Percentiles rank a stretch among this genome's conserved stretches.
Evolutionary conservation across 768 basidiomycete species (phyloP).

Genomic region (Calocybe gangraenosa): DNA sequence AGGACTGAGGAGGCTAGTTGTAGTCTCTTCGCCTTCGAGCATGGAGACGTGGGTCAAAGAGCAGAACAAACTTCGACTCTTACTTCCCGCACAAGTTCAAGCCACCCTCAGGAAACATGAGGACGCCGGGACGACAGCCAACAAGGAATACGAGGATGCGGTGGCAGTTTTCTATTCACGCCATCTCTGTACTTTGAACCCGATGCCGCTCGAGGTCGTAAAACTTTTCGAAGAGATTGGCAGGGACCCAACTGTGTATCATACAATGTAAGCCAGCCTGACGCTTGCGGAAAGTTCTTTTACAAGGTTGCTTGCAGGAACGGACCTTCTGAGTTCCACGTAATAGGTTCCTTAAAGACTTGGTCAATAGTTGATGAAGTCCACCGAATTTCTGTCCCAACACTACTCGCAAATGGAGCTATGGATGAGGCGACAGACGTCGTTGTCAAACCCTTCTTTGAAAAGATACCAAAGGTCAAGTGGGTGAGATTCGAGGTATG

Average conservation of each 20-base stretch:
- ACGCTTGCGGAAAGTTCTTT: too few species aligned
- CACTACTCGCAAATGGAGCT: conserved; percentile 38
- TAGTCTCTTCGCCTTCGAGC: conserved; percentile 26
- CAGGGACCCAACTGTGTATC: conserved; percentile 23
- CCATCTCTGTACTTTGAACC: conserved; percentile 21
- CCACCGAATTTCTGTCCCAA: conserved; percentile 33
- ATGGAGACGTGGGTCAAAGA: conserved; percentile 6
- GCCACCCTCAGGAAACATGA: not conserved
- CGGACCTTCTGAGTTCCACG: too few species aligned
- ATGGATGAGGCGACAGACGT: conserved; percentile 39
- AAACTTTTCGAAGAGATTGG: conserved; percentile 17
- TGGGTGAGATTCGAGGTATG: conserved; percentile 47
- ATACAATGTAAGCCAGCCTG: conserved; percentile 21
- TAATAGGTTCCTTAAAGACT: conserved; percentile 22
- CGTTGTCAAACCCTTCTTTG: conserved; percentile 33
- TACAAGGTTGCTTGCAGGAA: too few species aligned
- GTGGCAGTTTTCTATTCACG: conserved; percentile 20
- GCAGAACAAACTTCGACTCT: not conserved
- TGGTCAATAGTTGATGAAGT: conserved; percentile 46
- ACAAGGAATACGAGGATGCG: conserved; percentile 6
- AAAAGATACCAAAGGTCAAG: conserved; percentile 33
- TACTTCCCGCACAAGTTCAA: not conserved
- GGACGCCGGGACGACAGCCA: not conserved
- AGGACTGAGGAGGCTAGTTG: conserved; percentile 30
- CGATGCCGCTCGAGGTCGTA: conserved; percentile 21